Evolutionary conservation across 139 green algal genomes (phyloP), one percentile per base, ranked within the genome.

Genomic region (Klebsormidium nitens): DNA sequence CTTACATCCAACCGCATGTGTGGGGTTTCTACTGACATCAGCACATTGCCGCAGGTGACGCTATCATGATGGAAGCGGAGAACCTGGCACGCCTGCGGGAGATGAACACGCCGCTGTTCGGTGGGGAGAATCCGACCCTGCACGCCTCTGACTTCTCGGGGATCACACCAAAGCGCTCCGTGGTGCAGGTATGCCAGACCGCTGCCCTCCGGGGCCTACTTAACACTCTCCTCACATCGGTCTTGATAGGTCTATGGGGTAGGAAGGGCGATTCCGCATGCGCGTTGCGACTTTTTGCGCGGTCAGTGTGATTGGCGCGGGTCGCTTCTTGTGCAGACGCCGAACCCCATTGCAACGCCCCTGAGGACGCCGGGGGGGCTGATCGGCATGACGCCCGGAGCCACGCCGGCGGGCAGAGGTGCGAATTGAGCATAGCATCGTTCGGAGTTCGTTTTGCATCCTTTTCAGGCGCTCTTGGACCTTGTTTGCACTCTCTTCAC

Each of bases 41-140:
- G n/a, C n/a, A n/a, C n/a, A n/a, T n/a, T n/a, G 38, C 38, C 2
- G 73, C 81, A 37, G 72, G 66, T 26, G 88, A 97, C 69, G 75
- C 85, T 2, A 72, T 97, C 35, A 81, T 95, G 78, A 70, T 85
- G 74, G 88, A 96, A 74, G 93, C 92, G 6, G 82, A 89, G 49
- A 91, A 95, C 66, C 83, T 95, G 50, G 85, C 84, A 1, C 72
- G 72, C n/a, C 74, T 96, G 56, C 73, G 77, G 49, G 62, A 78
- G 29, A 86, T 87, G 63, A 77, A 91, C 70, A 98, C 93, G 0
- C 91, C 94, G 0, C 85, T 98, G 50, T 61, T 93, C 32, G 93
- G 93, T 28, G 93, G 91, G 0, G 89, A 93, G 32, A 91, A 88
- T 63, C 87, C 77, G 1, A 84, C 92, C 28, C 78, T 96, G 14